Evolutionary conservation across 768 basidiomycete genomes (phyloP), one percentile per base, ranked within the genome.

Genomic region (Erythrobasidium yunnanense): DNA sequence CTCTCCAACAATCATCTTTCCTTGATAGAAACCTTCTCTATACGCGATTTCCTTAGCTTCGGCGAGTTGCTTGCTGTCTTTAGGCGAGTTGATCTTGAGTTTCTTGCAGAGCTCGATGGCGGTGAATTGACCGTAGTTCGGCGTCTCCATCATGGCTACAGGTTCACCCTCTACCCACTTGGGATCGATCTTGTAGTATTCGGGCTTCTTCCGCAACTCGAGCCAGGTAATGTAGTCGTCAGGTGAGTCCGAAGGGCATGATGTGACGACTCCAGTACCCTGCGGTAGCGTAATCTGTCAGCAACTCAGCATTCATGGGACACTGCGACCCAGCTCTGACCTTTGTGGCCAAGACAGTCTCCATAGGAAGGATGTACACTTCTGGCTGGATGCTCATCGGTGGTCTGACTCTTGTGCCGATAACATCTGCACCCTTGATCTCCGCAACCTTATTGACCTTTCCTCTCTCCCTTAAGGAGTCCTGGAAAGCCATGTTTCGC

Each of bases 281-380:
- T 87, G 68, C 2, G 50, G 11, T 38, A 38, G 1, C 20, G 33
- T 22, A 27, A 7, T 34, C 38, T 11, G 38, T 57, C 52, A 20
- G 23, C 7, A 30, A 4, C 7, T 54, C 5, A 27, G 23, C 52
- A 25, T 25, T n/a, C 2, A 5, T 57, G 49, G 17, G 30, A 18
- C 6, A 13, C 1, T 17, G 18, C 8, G 17, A 32, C 17, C 17
- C 7, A 1, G 13, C 1, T 4, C 13, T 20, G 56, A 82, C 87
- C 81, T 97, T 97, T 68, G 88, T 92, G n/a, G 90, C 83, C 51
- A 93, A 81, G 57, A 97, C 90, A 70, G 86, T 88, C 70, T 99
- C 95, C 95, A 99, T 99, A n/a, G 95, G 95, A 65, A 99, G 77
- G 50, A 99, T 89, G 73, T 91, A 91, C 27, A 96, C 88, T 77